These are phyloP conservation scores for Gaultheria prostrata DNA, from an alignment of 148 eudicot genomes.

Conservation along the genomic window DNA sequence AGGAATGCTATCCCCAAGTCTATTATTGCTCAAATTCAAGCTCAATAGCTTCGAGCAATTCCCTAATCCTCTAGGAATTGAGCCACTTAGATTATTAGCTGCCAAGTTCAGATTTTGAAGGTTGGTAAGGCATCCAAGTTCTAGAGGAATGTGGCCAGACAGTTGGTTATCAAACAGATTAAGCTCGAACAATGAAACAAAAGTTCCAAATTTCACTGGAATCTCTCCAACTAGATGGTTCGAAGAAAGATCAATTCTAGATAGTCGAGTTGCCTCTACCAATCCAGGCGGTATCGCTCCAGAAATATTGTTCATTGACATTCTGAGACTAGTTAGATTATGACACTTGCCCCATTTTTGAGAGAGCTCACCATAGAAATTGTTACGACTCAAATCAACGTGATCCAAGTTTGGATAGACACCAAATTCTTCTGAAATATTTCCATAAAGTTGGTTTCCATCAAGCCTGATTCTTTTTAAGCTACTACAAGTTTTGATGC, in stretches of 20 bases:
- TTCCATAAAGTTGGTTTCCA: slow-evolving; percentile 1
- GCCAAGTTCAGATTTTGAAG: not conserved
- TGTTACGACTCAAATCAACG: slow-evolving; percentile 16
- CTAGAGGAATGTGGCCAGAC: not conserved
- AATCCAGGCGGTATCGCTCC: not conserved
- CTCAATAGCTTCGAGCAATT: not conserved
- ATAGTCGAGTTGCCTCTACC: not conserved
- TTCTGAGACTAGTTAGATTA: not conserved
- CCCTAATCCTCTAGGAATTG: not conserved
- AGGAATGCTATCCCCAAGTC: not conserved
- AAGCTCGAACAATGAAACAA: not conserved
- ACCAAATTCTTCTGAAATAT: slow-evolving; percentile 1
- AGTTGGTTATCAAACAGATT: not conserved
- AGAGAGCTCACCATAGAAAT: slow-evolving; percentile 1
- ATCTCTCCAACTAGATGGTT: not conserved
- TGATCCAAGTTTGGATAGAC: slow-evolving; percentile 16
- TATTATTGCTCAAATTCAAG: not conserved
- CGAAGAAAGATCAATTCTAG: not conserved
- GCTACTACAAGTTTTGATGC: slow-evolving; percentile 2
- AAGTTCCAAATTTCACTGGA: not conserved
- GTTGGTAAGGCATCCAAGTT: not conserved
- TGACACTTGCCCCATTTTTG: not conserved
- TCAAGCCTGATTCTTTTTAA: slow-evolving; percentile 6
- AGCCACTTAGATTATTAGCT: not conserved
- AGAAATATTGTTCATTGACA: slow-evolving; percentile 19